Evolutionary conservation across 805 yeast genomes (phyloP), one percentile per base, ranked within the genome.

Genomic region (Candida vaughaniae): DNA sequence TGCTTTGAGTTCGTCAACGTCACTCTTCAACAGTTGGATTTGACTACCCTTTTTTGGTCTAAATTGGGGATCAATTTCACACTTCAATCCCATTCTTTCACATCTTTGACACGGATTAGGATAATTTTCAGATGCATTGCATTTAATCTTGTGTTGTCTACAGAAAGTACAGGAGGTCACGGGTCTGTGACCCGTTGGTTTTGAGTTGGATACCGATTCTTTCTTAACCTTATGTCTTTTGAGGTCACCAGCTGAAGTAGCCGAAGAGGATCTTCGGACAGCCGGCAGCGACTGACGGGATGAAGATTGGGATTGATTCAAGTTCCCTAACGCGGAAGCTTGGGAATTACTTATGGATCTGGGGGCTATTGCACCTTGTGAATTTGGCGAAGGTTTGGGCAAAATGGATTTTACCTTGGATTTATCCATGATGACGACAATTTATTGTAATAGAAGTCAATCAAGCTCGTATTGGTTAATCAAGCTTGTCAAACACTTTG

Each of bases 91-190:
- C 85, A 85, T 83, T 53, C 84, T 72, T 36, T 78, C 82, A 62
- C 97, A 90, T 42, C 96, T 62, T 12, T 83, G 75, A 58, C 97
- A 90, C 0, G 96, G 85, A 5, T 69, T 66, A 0, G 96, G 96
- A 47, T 75, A 84, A 45, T 82, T 78, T 16, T 84, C 90, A 3
- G 87, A 76, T 1, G 97, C 97, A 55, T 90, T 87, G 62, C 97
- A 90, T 55, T 84, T 85, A 58, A 90, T 88, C 60, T 90, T 90
- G 58, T 89, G 96, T 56, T 90, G 96, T 35, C 97, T 77, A 55
- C 97, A 90, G 56, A 88, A 93, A 0, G 96, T 86, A 56, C 97
- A 90, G 3, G 95, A 84, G 0, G 95, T 87, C 1, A 89, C 95
- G 0, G 96, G 96, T 38, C 96, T 65, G 52, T 85, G 91, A 12